Base-by-base conservation (phyloP, 169 alveolate genomes). In the Toxoplasma gondii region DNA sequence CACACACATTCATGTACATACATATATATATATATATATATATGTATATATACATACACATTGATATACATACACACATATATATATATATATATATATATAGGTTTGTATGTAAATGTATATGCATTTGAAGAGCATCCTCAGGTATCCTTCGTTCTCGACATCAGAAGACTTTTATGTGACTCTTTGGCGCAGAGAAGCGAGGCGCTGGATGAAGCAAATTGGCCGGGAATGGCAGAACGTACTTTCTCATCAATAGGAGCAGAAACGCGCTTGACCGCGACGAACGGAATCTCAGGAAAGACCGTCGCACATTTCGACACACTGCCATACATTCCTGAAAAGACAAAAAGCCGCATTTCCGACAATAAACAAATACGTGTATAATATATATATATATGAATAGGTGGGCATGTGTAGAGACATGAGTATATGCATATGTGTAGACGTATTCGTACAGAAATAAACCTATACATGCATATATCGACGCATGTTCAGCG, bases 211-310 rank as follows among this genome's bases (percentile, higher is more conserved):
- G 58, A 49, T 49, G 58, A 12, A 12, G n/a, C n/a, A n/a, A n/a
- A n/a, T n/a, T n/a, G n/a, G n/a, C n/a, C n/a, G n/a, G n/a, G n/a
- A n/a, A n/a, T n/a, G n/a, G n/a, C n/a, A n/a, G n/a, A n/a, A 9
- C 74, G 7, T 64, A 88, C 93, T 84, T 88, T 88, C 84, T 88
- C 93, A 58, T 88, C 93, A 27, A 88, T 41, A 4, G 93, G 93
- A 16, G 64, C 93, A 1, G 93, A 36, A 19, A 88, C 84, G 22
- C 58, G 81, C 64, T 88, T 88, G 69, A 88, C 27, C 86, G 93
- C 93, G 17, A 64, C 82, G 67, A 38, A 31, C 34, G 39, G 54
- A 19, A 34, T 22, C 24, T 39, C 93, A 27, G 9, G 41, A 12
- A 53, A 39, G 4, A 84, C 43, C 93, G 84, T 54, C 45, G 27